phyloP scores from a whole-genome alignment of 164 flowering plant genomes.

The Houttuynia cordata region DNA sequence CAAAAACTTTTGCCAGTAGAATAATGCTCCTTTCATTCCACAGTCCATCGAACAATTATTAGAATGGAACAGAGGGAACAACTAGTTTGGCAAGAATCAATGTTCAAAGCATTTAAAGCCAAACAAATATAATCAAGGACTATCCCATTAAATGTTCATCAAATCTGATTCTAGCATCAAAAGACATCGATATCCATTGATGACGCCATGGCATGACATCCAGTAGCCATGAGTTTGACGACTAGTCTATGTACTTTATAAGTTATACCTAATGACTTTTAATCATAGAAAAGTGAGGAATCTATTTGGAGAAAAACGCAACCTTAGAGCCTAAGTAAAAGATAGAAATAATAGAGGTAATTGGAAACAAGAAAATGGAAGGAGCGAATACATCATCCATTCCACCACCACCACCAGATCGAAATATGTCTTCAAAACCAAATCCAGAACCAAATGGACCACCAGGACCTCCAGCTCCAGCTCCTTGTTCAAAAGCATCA shows the following conservation, averaged over 20 bases:
- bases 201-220: too few species aligned
- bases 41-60: too few species aligned
- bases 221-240: neutral
- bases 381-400: slow-evolving; percentile 27
- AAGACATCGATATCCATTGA: too few species aligned
- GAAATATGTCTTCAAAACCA: slow-evolving; percentile 33
- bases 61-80: too few species aligned
- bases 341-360: neutral
- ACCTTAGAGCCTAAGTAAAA: neutral
- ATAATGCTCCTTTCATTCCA: too few species aligned
- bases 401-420: slow-evolving; percentile 13
- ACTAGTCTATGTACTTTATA: neutral
- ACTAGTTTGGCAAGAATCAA: too few species aligned
- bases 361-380: neutral
- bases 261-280: neutral
- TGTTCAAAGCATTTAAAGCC: too few species aligned
- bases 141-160: too few species aligned
- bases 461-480: slow-evolving; percentile 17
- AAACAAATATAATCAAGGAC: too few species aligned
- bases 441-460: slow-evolving; percentile 29
- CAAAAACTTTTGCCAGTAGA: too few species aligned
- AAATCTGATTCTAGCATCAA: too few species aligned
- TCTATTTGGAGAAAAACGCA: neutral
- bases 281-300: neutral
- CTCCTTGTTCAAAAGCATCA: slow-evolving; percentile 52